These are phyloP conservation scores for Exophiala bonariae DNA, from an alignment of 2,329 filamentous ascomycete species.

Conservation along the genomic window DNA sequence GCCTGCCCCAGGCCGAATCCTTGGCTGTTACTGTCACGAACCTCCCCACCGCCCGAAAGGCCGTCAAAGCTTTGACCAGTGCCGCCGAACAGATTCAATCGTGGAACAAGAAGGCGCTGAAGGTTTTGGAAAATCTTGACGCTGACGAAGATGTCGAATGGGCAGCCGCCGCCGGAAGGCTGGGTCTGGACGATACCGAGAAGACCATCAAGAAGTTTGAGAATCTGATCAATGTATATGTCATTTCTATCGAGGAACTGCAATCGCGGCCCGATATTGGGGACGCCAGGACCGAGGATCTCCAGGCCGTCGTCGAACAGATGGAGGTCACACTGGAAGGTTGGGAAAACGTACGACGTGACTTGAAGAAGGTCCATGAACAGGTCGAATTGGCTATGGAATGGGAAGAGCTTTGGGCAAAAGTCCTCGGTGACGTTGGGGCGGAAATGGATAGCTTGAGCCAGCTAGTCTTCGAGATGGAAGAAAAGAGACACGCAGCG, in stretches of 20 bases:
- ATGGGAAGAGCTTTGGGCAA: conserved; percentile 97
- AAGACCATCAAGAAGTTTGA: conserved; percentile 80
- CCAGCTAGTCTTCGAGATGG: conserved; percentile 92
- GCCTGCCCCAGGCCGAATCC: conserved; percentile 80
- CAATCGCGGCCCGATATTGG: conserved; percentile 76
- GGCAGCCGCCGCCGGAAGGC: conserved; percentile 78
- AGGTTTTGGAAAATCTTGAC: conserved; percentile 84
- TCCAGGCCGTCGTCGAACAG: conserved; percentile 75
- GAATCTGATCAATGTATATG: conserved; percentile 85
- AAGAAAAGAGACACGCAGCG: conserved; percentile 83
- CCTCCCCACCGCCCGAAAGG: conserved; percentile 81
- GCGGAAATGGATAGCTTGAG: conserved; percentile 79
- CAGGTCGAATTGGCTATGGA: conserved; percentile 98
- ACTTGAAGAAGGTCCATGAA: conserved; percentile 75
- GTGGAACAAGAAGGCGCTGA: conserved; percentile 90
- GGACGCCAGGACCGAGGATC: conserved; percentile 67
- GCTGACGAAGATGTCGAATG: conserved; percentile 97
- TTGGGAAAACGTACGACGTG: conserved; percentile 79
- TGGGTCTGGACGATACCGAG: conserved; percentile 57
- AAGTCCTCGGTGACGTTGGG: conserved; percentile 88
- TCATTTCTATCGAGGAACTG: conserved; percentile 88
- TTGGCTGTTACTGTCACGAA: conserved; percentile 80
- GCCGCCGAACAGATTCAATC: conserved; percentile 89
- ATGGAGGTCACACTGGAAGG: conserved; percentile 85
- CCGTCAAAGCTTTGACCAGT: conserved; percentile 77